Evolutionary conservation across 2,329 filamentous ascomycete species (phyloP), one percentile per base, ranked within the genome.

Genomic region (Pseudopyrenochaeta lycopersici): DNA sequence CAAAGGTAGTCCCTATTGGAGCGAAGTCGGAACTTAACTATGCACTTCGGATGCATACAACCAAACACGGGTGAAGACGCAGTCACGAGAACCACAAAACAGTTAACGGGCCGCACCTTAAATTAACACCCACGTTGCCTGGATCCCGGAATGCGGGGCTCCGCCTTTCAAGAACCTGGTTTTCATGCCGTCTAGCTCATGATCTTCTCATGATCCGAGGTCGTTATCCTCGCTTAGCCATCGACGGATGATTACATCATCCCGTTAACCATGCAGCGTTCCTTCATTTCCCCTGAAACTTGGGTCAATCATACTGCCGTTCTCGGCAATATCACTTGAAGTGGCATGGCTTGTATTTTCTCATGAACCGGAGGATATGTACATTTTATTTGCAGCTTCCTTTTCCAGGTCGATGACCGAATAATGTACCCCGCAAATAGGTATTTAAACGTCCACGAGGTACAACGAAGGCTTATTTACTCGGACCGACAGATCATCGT

Each of bases 401-500:
- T 39, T 31, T 54, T 54, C 32, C 27, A 52, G 51, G 12, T 20
- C 49, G 18, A 46, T 31, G 20, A 45, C 54, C 54, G 54, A 35
- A 43, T 21, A 18, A 21, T 46, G 23, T 30, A 44, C 32, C 35
- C 49, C 54, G 15, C 54, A 39, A 23, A 14, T 27, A 20, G 36
- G 46, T 54, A n/a, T 51, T 51, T 38, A 50, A 17, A 33, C 38
- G 54, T 54, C 43, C 54, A 57, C 54, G 54, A 54, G 54, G 50
- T 46, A 41, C 42, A 44, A 33, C n/a, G n/a, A 42, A 23, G 18
- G 21, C 46, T 43, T 27, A 39, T 17, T 10, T 33, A 27, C 47
- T 50, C 54, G 51, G 54, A 32, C 54, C 51, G 54, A 57, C 23
- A 42, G 40, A 42, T 42, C 40, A 20, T n/a, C 27, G 14, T 29